phyloP scores from a whole-genome alignment of 2,329 filamentous ascomycete species.

The Trichoderma polysporum region DNA sequence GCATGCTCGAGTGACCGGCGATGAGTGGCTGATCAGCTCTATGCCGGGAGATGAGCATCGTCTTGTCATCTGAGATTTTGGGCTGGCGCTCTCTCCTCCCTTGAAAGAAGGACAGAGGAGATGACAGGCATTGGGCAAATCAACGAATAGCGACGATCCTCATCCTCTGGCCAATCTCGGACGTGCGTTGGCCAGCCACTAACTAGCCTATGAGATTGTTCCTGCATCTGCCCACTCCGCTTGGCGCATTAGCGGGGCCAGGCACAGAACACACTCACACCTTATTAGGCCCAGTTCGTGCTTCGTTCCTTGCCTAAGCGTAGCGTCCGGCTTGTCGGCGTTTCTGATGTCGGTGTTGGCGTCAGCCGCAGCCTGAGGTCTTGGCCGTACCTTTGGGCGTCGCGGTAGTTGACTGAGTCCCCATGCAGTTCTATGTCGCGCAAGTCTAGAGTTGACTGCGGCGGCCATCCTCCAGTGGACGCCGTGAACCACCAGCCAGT shows the following conservation, averaged over 20 bases:
- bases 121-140: constrained; percentile 1
- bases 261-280: constrained; percentile 16
- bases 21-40: constrained; percentile 20
- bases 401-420: neutral
- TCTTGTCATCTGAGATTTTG: constrained; percentile 20
- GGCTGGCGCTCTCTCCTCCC: constrained; percentile 1
- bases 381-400: too few relatives aligned
- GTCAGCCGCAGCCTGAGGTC: neutral
- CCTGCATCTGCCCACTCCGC: constrained; percentile 32
- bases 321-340: constrained; percentile 13
- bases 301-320: neutral
- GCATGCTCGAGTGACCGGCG: constrained; percentile 1
- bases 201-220: constrained; percentile 31
- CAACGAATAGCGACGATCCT: constrained; percentile 19
- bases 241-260: constrained; percentile 7
- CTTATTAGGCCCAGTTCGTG: constrained; percentile 6
- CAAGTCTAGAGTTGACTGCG: neutral
- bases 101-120: neutral
- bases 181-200: constrained; percentile 23
- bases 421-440: neutral
- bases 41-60: constrained; percentile 27
- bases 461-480: neutral
- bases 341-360: constrained; percentile 15
- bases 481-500: neutral
- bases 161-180: constrained; percentile 23